Conservation (phyloP, 2,329 filamentous ascomycete species). For the Monosporascus sp. region DNA sequence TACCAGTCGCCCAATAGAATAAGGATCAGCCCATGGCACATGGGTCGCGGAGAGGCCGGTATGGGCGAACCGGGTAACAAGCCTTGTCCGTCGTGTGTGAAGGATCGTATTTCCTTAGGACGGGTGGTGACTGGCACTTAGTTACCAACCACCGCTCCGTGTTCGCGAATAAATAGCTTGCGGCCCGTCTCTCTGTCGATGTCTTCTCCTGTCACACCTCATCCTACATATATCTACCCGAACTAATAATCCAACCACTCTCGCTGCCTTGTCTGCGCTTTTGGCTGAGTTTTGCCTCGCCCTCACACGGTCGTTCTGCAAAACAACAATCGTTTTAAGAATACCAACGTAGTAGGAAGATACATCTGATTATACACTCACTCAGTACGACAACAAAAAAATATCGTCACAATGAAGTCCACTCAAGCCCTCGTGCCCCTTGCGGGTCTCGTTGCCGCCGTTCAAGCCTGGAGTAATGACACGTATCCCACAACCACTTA, state of each 20-base stretch:
- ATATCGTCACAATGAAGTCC: constrained; percentile 30
- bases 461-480: constrained; percentile 20
- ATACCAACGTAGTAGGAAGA: background rate
- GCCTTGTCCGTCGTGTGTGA: background rate
- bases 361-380: constrained; percentile 4
- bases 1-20: background rate
- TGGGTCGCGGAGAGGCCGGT: background rate
- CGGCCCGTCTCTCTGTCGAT: background rate
- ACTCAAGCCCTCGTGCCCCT: constrained; percentile 26
- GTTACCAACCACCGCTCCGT: background rate
- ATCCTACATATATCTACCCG: background rate
- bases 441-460: constrained; percentile 26
- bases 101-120: no score
- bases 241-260: background rate
- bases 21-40: background rate
- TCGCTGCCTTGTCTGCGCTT: background rate
- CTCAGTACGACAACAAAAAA: constrained; percentile 12
- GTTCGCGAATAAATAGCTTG: background rate
- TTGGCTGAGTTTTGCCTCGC: background rate
- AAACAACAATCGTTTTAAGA: background rate
- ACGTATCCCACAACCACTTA: constrained; percentile 6
- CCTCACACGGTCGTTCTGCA: background rate
- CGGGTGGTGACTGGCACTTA: background rate
- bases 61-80: background rate
- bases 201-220: background rate